phyloP scores from a whole-genome alignment of 1,284 basidiomycete species.

The Boletus smithii region DNA sequence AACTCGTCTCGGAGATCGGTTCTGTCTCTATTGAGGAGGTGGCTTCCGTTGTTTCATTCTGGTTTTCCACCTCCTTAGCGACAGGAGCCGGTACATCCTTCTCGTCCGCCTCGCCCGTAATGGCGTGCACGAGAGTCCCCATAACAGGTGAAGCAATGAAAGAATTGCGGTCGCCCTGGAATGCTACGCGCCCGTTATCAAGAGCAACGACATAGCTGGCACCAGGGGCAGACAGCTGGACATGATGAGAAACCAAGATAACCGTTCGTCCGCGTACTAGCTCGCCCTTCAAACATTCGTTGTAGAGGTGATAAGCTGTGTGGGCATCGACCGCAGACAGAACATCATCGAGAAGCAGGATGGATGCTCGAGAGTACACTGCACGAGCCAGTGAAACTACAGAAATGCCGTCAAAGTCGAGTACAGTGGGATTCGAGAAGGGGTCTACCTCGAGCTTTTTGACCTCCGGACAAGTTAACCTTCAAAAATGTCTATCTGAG shows the following conservation, averaged over 20 bases:
- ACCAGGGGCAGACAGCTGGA: constrained; percentile 71
- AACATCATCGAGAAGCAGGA: constrained; percentile 88
- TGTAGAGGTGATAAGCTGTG: constrained; percentile 81
- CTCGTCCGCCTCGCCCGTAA: constrained; percentile 34
- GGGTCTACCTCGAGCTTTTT: constrained; percentile 80
- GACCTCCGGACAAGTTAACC: constrained; percentile 91
- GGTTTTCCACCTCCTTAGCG: constrained; percentile 7
- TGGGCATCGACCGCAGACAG: constrained; percentile 81
- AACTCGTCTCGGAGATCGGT: constrained; percentile 48
- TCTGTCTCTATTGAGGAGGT: constrained; percentile 20
- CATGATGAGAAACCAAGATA: constrained; percentile 87
- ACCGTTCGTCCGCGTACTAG: constrained; percentile 77
- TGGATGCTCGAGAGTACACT: constrained; percentile 86
- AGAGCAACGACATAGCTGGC: constrained; percentile 76
- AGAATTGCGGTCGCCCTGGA: constrained; percentile 61
- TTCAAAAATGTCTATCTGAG: constrained; percentile 25
- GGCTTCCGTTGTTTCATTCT: constrained; percentile 8
- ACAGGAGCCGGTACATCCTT: constrained; percentile 27
- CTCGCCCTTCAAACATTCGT: constrained; percentile 82
- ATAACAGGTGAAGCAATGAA: constrained; percentile 71
- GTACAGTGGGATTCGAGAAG: neutral
- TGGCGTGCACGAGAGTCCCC: constrained; percentile 64
- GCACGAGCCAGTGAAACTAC: constrained; percentile 87
- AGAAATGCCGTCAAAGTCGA: neutral
- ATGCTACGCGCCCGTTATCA: constrained; percentile 83